Evolutionary conservation across 78 protist genomes (phyloP).

Genomic region (Creolimax fragrantissima): DNA sequence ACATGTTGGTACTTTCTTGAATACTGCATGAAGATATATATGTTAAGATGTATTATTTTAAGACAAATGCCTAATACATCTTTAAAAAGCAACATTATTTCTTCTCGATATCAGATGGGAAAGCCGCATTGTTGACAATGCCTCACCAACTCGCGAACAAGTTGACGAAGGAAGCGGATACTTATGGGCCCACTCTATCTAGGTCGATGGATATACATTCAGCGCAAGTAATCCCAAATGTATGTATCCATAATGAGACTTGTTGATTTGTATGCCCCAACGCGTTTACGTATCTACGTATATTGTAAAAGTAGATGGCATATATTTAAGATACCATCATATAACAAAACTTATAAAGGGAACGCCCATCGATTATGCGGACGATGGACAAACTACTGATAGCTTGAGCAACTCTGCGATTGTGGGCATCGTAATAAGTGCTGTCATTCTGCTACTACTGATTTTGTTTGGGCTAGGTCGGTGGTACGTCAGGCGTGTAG

Average conservation of each 20-base stretch:
- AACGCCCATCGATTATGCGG: too few relatives aligned
- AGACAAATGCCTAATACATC: too few relatives aligned
- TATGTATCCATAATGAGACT: neutral
- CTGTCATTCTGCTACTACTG: neutral
- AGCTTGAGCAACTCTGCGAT: neutral
- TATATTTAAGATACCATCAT: too few relatives aligned
- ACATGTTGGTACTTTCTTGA: too few relatives aligned
- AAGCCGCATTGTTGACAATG: too few relatives aligned
- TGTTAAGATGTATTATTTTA: too few relatives aligned
- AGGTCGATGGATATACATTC: neutral
- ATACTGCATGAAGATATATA: too few relatives aligned
- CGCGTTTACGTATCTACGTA: neutral
- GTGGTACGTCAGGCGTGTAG: neutral
- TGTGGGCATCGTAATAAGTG: neutral
- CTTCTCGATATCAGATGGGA: too few relatives aligned
- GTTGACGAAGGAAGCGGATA: neutral
- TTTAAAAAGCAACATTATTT: too few relatives aligned
- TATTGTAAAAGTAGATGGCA: too few relatives aligned
- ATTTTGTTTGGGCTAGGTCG: neutral
- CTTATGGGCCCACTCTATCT: neutral
- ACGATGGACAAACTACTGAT: too few relatives aligned
- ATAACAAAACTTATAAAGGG: too few relatives aligned
- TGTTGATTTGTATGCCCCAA: neutral
- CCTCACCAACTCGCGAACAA: neutral
- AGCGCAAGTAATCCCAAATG: neutral